Base-by-base conservation (phyloP, 2,329 filamentous ascomycete genomes). In the Pseudogymnoascus sp. region DNA sequence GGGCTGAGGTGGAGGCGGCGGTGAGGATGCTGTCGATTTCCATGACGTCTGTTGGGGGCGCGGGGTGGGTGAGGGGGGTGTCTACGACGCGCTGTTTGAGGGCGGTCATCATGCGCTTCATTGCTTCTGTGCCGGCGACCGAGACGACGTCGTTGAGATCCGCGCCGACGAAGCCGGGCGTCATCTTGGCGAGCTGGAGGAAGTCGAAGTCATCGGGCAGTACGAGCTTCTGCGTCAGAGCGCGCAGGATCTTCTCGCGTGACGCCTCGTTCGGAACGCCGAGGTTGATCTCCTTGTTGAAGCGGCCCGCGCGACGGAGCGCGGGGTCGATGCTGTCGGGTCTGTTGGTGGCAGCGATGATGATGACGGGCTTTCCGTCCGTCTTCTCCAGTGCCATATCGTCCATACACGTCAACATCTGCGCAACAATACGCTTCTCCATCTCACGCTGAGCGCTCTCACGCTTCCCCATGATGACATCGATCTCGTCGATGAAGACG, bases 401-500 rank as follows among this genome's bases (percentile, higher is more conserved):
- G 69, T 92, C 89, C 89, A 97, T 95, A 63, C 92, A 95, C 19
- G 89, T 88, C 62, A 91, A 78, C 66, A 97, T 85, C 71, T 96
- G 90, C 0, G 86, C 84, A 11, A 95, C 88, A 65, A 95, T 94
- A 61, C 92, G 81, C 71, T 91, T 90, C 72, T 96, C 92, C 85
- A 95, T 93, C 67, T 96, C 91, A 70, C 89, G 87, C 70, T 94
- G 89, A 1, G 89, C 86, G 62, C 85, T 90, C 66, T 96, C 91
- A 62, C 89, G 82, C 73, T 95, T 96, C 0, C 90, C 90, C 59
- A 92, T 90, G 69, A 97, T 94, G 3, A 89, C 88, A 74, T 99
- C 92, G 61, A 97, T 90, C 68, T 96, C 89, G 68, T 96, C 92
- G 63, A 97, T 89, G 70, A 97, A 95, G 4, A 99, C 82, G 4